Evolutionary conservation across 2,329 filamentous ascomycete genomes (phyloP).

Genomic region (Beauveria sp.): DNA sequence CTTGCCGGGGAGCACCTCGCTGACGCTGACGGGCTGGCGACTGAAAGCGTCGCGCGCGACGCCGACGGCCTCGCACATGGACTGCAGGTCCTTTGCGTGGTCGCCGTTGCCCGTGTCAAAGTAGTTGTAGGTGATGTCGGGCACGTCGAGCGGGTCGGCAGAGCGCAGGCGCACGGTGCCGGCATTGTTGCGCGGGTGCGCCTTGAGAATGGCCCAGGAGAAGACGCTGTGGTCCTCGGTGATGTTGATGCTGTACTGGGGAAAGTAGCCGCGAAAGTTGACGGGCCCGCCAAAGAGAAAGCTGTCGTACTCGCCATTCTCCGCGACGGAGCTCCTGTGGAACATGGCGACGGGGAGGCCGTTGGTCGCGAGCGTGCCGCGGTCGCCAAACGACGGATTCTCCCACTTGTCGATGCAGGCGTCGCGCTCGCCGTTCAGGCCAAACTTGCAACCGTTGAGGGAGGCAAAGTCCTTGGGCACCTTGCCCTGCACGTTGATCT

Average conservation of each 20-base stretch:
- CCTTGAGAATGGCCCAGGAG: constrained; percentile 44
- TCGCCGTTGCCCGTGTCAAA: constrained; percentile 45
- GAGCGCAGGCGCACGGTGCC: constrained; percentile 56
- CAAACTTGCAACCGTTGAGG: constrained; percentile 25
- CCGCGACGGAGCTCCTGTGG: constrained; percentile 28
- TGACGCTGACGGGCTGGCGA: constrained; percentile 17
- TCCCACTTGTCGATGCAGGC: constrained; percentile 30
- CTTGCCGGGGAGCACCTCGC: constrained; percentile 15
- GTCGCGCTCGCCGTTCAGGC: constrained; percentile 22
- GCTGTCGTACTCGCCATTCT: constrained; percentile 36
- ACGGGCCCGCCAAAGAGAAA: constrained; percentile 48
- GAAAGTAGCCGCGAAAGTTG: constrained; percentile 50
- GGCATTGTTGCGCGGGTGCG: constrained; percentile 53
- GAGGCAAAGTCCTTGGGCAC: constrained; percentile 20
- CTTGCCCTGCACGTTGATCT: constrained; percentile 28
- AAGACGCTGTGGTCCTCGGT: constrained; percentile 34
- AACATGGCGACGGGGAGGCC: constrained; percentile 44
- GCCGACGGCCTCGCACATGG: constrained; percentile 47
- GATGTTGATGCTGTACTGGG: constrained; percentile 41
- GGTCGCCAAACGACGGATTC: constrained; percentile 19
- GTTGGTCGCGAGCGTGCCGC: constrained; percentile 33
- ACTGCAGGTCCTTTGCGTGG: constrained; percentile 40
- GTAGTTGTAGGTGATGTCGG: constrained; percentile 56
- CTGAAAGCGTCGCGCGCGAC: constrained; percentile 38
- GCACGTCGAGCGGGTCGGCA: constrained; percentile 54